A percentile compares a stretch with the other conserved stretches of the same genome.
These are phyloP conservation scores for Clarireedia monteithiana DNA, from an alignment of 2,329 filamentous ascomycete genomes.

Conservation along the genomic window DNA sequence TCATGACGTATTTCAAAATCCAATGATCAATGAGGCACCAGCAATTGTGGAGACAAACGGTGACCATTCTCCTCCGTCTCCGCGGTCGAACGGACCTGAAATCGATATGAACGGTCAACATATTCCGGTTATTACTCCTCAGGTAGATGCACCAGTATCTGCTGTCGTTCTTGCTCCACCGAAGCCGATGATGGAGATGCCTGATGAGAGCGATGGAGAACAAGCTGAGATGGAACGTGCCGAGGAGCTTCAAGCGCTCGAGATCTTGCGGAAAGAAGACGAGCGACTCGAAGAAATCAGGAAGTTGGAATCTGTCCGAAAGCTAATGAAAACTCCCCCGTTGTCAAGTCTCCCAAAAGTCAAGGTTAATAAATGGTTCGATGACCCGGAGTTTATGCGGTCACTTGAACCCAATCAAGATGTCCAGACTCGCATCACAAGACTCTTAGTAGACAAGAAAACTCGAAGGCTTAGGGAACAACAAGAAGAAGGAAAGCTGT, in stretches of 20 bases:
- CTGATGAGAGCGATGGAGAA: constrained; percentile 17
- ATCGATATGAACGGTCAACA: not conserved
- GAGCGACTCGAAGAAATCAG: constrained; percentile 4
- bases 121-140: not conserved
- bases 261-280: not conserved
- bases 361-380: constrained; percentile 17
- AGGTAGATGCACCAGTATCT: not conserved
- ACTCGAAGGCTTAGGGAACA: constrained; percentile 17
- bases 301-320: constrained; percentile 16
- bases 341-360: constrained; percentile 21
- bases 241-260: constrained; percentile 17
- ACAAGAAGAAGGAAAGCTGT: constrained; percentile 20
- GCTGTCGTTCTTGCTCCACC: not conserved
- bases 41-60: not conserved
- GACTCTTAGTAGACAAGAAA: constrained; percentile 12
- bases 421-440: constrained; percentile 15
- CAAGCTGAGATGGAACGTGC: constrained; percentile 12
- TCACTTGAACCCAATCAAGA: constrained; percentile 16
- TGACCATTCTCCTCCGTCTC: not conserved
- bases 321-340: constrained; percentile 27
- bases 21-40: not conserved
- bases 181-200: constrained; percentile 8
- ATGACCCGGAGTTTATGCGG: constrained; percentile 21
- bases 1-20: not conserved
- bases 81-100: too few species aligned